These are phyloP conservation scores for Trichoderma orchidacearum DNA, from an alignment of 495 filamentous ascomycete species.

Conservation along the genomic window DNA sequence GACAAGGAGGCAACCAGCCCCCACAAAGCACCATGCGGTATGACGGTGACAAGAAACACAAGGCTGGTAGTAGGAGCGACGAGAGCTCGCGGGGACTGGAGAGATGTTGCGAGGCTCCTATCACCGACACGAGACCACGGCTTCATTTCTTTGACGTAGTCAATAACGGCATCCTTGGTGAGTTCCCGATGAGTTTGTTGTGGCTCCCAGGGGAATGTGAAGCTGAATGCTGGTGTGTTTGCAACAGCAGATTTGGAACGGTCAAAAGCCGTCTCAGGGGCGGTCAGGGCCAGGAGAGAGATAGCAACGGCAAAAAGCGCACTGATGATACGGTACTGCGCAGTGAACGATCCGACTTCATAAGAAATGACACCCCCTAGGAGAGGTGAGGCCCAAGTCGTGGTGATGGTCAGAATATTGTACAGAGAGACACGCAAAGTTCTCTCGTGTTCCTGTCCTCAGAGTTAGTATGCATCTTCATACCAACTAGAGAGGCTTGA, in stretches of 20 bases:
- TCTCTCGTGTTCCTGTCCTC: slow-evolving; percentile 31
- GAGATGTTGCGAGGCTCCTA: slow-evolving; percentile 11
- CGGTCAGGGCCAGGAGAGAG: slow-evolving; percentile 25
- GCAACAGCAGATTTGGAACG: slow-evolving; percentile 15
- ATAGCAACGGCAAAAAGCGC: slow-evolving; percentile 29
- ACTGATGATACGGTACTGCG: slow-evolving; percentile 33
- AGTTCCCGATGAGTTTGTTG: slow-evolving; percentile 15
- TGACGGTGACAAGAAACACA: slow-evolving; percentile 24
- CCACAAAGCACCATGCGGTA: slow-evolving; percentile 28
- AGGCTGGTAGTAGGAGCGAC: slow-evolving; percentile 29
- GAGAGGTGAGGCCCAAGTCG: slow-evolving; percentile 35
- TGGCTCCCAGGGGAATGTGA: slow-evolving; percentile 15
- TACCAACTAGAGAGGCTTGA: neutral
- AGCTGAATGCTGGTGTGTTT: slow-evolving; percentile 15
- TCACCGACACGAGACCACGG: slow-evolving; percentile 19
- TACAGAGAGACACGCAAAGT: slow-evolving; percentile 20
- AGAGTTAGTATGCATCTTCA: slow-evolving; percentile 7
- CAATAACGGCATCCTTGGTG: slow-evolving; percentile 12
- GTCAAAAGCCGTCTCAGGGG: slow-evolving; percentile 35
- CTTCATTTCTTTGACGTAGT: slow-evolving; percentile 24
- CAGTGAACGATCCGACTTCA: slow-evolving; percentile 17
- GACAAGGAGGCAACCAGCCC: slow-evolving; percentile 27
- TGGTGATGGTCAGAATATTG: slow-evolving; percentile 22
- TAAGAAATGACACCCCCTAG: slow-evolving; percentile 31
- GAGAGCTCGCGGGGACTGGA: slow-evolving; percentile 29